Evolutionary conservation across 768 basidiomycete genomes (phyloP).

Genomic region (Asterophora lycoperdoides): DNA sequence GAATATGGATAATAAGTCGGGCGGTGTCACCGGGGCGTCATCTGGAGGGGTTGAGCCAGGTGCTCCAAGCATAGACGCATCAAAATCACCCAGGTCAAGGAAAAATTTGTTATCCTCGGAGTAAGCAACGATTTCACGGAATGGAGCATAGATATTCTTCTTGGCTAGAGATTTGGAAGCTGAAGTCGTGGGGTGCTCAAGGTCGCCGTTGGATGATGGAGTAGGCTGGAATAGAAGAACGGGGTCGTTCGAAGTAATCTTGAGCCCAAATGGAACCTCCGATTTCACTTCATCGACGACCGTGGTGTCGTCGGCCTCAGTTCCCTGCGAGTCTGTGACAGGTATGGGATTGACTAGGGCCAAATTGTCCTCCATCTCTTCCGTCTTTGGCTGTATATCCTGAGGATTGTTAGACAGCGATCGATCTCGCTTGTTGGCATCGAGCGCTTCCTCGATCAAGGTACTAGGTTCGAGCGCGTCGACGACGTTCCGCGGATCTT

Average conservation of each 20-base stretch:
- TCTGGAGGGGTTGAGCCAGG: slow-evolving; percentile 24
- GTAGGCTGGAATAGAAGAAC: slow-evolving; percentile 41
- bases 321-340: not conserved
- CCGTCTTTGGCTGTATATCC: slow-evolving; percentile 31
- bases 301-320: slow-evolving; percentile 21
- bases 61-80: slow-evolving; percentile 17
- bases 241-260: slow-evolving; percentile 54
- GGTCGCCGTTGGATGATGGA: slow-evolving; percentile 35
- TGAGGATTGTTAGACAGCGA: slow-evolving; percentile 24
- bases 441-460: slow-evolving; percentile 55
- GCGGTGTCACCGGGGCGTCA: slow-evolving; percentile 24
- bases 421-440: slow-evolving; percentile 18
- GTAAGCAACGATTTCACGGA: slow-evolving; percentile 63
- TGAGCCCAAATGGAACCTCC: slow-evolving; percentile 37
- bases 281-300: slow-evolving; percentile 27
- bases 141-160: slow-evolving; percentile 45
- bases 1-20: slow-evolving; percentile 68
- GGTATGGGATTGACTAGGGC: slow-evolving; percentile 25
- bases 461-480: slow-evolving; percentile 55
- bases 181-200: slow-evolving; percentile 24
- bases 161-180: slow-evolving; percentile 38
- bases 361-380: slow-evolving; percentile 56
- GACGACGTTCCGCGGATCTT: slow-evolving; percentile 48
- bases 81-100: slow-evolving; percentile 41
- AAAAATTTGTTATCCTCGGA: slow-evolving; percentile 52